Base-by-base conservation (phyloP, 1,284 basidiomycete species). In the Tremellales sp. region DNA sequence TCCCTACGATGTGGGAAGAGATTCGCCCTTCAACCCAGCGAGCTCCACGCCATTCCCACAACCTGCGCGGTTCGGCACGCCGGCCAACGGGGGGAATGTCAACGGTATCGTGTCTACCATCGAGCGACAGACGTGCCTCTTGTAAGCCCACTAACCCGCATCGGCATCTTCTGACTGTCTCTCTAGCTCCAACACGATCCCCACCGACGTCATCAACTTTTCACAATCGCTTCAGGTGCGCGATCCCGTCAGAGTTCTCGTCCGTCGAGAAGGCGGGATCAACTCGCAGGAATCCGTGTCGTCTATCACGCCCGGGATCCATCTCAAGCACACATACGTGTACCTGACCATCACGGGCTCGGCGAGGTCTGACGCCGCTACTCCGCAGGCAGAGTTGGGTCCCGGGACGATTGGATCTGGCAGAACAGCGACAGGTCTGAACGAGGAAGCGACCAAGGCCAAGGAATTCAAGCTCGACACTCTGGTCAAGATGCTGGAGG, bases 381-480 rank as follows among this genome's bases (percentile, higher is more conserved):
- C 37, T 39, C 8, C 18, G 78, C 77, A 24, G 77, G 78, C 37
- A 14, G 54, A 54, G 9, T 33, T 40, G 28, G 88, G 90, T 4
- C 78, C 87, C 26, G 90, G 90, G 9, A 92, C 91, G 41, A 91
- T 92, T 56, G 91, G 91, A 16, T 90, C 88, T 21, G 89, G 90
- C 12, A 77, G 90, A 43, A 40, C 42, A 8, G 41, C 41, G 4
- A 48, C 50, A 13, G 61, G 52, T 21, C 45, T 51, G 16, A 71
- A 60, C 68, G 85, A 87, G 12, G 90, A 93, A 72, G 89, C 83
- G 37, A 81, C 82, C 12, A 86, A 90, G 67, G 91, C 91, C 29
- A 81, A 89, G 54, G 93, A 97, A 73, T 97, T 92, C 88, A 98
- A 98, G 74, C 77, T 98, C 43, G 93, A 98, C 64, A 92, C 91